These are phyloP conservation scores for Coemansia sp. DNA, from an alignment of 192 early-diverging fungal genomes.

Conservation along the genomic window DNA sequence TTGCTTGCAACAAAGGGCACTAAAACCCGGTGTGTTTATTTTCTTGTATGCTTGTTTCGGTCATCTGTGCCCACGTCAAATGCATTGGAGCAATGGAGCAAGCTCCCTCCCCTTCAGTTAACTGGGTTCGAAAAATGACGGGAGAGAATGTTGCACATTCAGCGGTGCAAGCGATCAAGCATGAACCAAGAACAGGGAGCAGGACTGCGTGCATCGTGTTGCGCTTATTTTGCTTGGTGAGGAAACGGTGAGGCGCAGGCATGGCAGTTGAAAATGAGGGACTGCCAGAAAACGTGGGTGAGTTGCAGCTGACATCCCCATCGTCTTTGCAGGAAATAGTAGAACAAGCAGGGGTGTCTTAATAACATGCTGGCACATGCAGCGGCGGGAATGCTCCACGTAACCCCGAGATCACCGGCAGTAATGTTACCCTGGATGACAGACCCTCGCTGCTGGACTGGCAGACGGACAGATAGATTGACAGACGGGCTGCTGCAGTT, in stretches of 20 bases:
- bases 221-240: not conserved
- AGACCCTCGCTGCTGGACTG: not conserved
- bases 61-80: not conserved
- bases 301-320: not conserved
- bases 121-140: not conserved
- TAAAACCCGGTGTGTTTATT: not conserved
- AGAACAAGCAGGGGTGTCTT: not conserved
- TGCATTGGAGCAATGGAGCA: not conserved
- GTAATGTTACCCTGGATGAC: not conserved
- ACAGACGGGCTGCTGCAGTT: not conserved
- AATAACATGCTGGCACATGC: not conserved
- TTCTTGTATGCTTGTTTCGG: constrained; percentile 4
- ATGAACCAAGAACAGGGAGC: not conserved
- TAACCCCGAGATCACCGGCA: not conserved
- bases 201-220: not conserved
- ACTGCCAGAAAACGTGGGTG: constrained; percentile 7
- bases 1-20: constrained; percentile 4
- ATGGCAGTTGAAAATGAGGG: not conserved
- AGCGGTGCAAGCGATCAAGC: not conserved
- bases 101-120: constrained; percentile 1
- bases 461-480: not conserved
- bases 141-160: not conserved
- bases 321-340: not conserved
- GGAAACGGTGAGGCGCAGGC: constrained; percentile 6
- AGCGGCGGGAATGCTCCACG: not conserved